Percentiles rank a stretch among this genome's conserved stretches.
These are phyloP conservation scores for Xylariaceae sp. DNA, from an alignment of 2,329 filamentous ascomycete species.

Conservation along the genomic window DNA sequence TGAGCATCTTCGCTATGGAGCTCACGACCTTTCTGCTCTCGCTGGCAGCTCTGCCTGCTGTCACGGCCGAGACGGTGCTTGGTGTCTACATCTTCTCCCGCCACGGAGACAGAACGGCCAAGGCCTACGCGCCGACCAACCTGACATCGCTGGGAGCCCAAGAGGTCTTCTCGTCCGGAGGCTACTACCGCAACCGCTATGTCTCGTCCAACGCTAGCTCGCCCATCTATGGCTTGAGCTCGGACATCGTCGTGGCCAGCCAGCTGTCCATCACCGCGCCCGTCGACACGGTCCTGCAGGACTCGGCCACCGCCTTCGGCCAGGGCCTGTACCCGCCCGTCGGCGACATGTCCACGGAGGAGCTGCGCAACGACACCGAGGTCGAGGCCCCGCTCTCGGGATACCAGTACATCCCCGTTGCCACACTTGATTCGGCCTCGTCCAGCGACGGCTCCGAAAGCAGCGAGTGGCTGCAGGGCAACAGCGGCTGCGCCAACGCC, in stretches of 20 bases:
- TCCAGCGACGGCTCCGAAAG: constrained; percentile 49
- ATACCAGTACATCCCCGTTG: constrained; percentile 77
- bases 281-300: constrained; percentile 68
- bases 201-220: constrained; percentile 50
- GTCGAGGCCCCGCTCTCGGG: constrained; percentile 65
- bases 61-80: constrained; percentile 58
- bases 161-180: constrained; percentile 64
- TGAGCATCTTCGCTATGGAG: constrained; percentile 32
- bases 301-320: constrained; percentile 70
- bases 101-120: constrained; percentile 82
- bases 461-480: constrained; percentile 51
- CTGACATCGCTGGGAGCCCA: constrained; percentile 74
- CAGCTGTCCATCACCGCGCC: constrained; percentile 70
- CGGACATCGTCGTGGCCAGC: constrained; percentile 56
- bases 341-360: constrained; percentile 46
- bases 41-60: constrained; percentile 28
- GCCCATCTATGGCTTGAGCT: constrained; percentile 59
- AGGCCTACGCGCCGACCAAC: constrained; percentile 60
- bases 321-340: constrained; percentile 83
- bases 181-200: constrained; percentile 72
- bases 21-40: constrained; percentile 34
- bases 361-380: constrained; percentile 61
- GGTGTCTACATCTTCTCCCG: constrained; percentile 84
- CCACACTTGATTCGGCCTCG: constrained; percentile 47
- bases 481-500: constrained; percentile 48